Conservation (phyloP, 1,139 yeast genomes). For the Dujonia santamariae region DNA sequence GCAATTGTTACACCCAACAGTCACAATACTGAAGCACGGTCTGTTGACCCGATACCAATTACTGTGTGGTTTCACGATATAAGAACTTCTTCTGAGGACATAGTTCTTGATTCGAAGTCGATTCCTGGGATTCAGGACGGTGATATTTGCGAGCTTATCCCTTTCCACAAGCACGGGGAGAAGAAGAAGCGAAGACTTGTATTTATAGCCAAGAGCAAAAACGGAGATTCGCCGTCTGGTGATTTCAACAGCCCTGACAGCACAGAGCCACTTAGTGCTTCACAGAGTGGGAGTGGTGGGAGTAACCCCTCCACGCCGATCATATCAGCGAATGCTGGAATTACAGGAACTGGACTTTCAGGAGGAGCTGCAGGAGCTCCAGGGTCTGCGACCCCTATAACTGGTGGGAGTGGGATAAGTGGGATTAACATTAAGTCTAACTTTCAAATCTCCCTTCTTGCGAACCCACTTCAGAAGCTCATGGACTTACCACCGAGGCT, state of each 20-base stretch:
- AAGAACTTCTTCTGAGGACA: conserved; percentile 55
- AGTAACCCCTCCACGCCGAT: not conserved
- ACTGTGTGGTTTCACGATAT: conserved; percentile 77
- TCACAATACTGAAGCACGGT: not conserved
- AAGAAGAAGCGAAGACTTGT: conserved; percentile 2
- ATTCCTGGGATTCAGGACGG: conserved; percentile 65
- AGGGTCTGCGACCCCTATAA: not conserved
- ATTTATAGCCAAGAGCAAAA: conserved; percentile 1
- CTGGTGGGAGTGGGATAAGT: not conserved
- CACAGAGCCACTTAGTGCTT: not conserved
- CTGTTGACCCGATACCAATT: conserved; percentile 39
- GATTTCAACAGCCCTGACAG: not conserved
- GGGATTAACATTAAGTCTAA: conserved; percentile 13
- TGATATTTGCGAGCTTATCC: conserved; percentile 63
- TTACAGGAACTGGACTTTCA: not conserved
- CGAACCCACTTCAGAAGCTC: conserved; percentile 59
- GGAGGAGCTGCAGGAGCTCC: not conserved
- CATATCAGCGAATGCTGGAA: not conserved
- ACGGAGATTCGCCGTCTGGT: too few relatives aligned
- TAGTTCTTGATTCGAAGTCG: conserved; percentile 56
- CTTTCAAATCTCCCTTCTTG: conserved; percentile 52
- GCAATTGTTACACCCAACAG: not conserved
- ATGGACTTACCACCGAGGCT: conserved; percentile 70
- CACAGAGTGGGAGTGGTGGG: not conserved
- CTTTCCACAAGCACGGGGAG: not conserved